Evolutionary conservation across 768 basidiomycete species (phyloP), one percentile per base, ranked within the genome.

Genomic region (Kwoniella shandongensis): DNA sequence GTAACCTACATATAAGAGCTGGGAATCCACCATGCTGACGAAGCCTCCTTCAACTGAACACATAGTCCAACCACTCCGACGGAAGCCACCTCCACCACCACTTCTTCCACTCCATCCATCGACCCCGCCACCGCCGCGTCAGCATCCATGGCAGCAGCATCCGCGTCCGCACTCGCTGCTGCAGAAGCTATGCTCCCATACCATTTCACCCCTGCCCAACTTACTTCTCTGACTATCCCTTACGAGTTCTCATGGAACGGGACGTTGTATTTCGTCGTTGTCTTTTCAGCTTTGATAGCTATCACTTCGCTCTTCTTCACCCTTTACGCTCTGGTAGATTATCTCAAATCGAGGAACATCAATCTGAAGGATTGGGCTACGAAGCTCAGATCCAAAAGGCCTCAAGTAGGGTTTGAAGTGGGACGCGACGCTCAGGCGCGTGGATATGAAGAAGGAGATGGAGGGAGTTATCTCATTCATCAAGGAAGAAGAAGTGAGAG

Each of bases 211-310:
- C 39, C 48, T 2, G 3, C 27, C 0, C 65, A 67, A 42, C 47
- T 67, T 4, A 4, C 50, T 4, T 41, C 48, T 11, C 55, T 67
- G 3, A 45, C 39, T 20, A 35, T 26, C 10, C 26, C 26, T 10
- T 67, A 67, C 42, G 13, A 44, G 1, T 63, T 63, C 50, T 18
- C 54, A 13, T 67, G 65, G 65, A 63, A 61, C 51, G 29, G 42
- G n/a, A 54, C 59, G 3, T 50, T 62, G 3, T 58, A 55, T 27
- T 67, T 67, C 49, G 55, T 67, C 26, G 35, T 67, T 6, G 30
- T 58, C 32, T 63, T 67, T 45, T 22, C 62, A 8, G 44, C 36
- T 15, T n/a, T 60, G 15, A 38, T 63, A 6, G 27, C 36, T 4
- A 22, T 44, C 18, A 10, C n/a, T n/a, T n/a, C n/a, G n/a, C n/a